Conservation (phyloP, 129 eudicot species). For the Flaveria brownii region DNA sequence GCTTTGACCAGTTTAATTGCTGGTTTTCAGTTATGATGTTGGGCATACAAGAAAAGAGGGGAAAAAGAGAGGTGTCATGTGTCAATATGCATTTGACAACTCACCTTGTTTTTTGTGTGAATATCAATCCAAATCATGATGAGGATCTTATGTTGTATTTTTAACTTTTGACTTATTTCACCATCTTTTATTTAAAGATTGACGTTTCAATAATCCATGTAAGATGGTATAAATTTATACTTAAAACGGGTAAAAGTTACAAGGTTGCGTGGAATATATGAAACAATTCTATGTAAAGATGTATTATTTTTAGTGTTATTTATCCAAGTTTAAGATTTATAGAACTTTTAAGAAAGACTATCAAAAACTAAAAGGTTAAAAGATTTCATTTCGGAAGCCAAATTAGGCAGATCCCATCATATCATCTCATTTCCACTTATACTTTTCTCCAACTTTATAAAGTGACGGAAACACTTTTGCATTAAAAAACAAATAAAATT, state of each 20-base stretch:
- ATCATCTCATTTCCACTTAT: background rate
- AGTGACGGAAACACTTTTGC: constrained; percentile 11
- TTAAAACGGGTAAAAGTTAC: no score
- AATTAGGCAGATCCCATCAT: constrained; percentile 12
- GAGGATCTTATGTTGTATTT: background rate
- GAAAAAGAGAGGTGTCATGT: constrained; percentile 32
- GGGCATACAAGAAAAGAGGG: constrained; percentile 21
- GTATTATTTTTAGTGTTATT: background rate
- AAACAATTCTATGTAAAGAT: background rate
- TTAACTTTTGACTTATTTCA: background rate
- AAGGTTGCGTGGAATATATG: no score
- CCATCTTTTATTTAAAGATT: background rate
- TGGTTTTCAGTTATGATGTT: constrained; percentile 39
- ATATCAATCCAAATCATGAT: constrained; percentile 25
- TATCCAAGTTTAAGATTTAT: background rate
- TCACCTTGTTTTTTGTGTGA: constrained; percentile 39
- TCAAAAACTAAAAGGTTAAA: background rate
- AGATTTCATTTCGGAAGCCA: background rate
- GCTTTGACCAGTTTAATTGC: constrained; percentile 33
- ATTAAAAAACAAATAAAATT: constrained; percentile 2
- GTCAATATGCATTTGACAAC: constrained; percentile 56
- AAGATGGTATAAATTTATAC: no score
- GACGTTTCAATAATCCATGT: no score
- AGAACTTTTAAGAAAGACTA: background rate
- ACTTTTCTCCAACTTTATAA: background rate